phyloP scores from a whole-genome alignment of 805 yeast genomes.

The Candida dendrica region DNA sequence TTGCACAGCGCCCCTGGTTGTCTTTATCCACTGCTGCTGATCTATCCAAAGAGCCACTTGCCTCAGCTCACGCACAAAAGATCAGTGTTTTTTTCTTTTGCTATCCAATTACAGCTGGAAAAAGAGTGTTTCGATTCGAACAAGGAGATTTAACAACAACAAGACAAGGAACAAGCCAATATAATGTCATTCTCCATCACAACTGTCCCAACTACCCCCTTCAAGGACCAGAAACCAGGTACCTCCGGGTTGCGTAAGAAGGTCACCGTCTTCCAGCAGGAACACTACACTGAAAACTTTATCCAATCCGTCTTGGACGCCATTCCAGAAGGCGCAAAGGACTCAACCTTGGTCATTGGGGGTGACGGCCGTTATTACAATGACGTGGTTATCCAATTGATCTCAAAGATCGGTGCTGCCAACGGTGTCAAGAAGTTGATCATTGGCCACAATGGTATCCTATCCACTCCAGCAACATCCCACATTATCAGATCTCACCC shows the following conservation, averaged over 20 bases:
- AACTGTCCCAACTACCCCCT: slow-evolving; percentile 61
- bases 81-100: no score
- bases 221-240: slow-evolving; percentile 92
- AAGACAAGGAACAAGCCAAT: not conserved
- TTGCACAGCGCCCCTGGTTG: no score
- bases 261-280: slow-evolving; percentile 71
- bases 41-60: no score
- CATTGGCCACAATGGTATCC: slow-evolving; percentile 80
- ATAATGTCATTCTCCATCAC: slow-evolving; percentile 8
- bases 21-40: no score
- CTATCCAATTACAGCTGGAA: not conserved
- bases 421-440: slow-evolving; percentile 83
- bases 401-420: slow-evolving; percentile 80
- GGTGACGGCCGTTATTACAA: slow-evolving; percentile 97
- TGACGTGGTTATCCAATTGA: slow-evolving; percentile 70
- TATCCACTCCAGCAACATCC: slow-evolving; percentile 97
- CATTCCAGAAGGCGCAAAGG: slow-evolving; percentile 82
- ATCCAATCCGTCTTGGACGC: slow-evolving; percentile 79
- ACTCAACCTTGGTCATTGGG: slow-evolving; percentile 79
- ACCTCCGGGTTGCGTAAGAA: slow-evolving; percentile 95
- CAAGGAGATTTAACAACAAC: not conserved
- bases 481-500: slow-evolving; percentile 70
- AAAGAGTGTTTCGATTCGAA: not conserved
- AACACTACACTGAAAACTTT: slow-evolving; percentile 87
- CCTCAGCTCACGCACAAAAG: no score